These are phyloP conservation scores for Phytopythium cucurbitacearum DNA, from an alignment of 352 stramenopile genomes.

Conservation along the genomic window DNA sequence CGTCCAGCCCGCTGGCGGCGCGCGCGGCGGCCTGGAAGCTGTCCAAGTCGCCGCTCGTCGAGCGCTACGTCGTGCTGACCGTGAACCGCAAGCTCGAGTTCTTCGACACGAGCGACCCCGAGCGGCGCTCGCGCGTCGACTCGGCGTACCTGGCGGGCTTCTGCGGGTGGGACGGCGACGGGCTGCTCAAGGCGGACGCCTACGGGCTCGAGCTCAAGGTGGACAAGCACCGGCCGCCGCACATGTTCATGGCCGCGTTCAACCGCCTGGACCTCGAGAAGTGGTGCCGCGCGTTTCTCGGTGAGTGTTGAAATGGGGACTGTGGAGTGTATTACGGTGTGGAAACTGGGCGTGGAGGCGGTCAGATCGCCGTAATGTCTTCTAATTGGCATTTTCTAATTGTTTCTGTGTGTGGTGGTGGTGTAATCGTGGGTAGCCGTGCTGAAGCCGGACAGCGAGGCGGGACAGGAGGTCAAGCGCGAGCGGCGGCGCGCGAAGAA, in stretches of 20 bases:
- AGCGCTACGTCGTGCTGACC: constrained; percentile 70
- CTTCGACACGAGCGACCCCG: constrained; percentile 37
- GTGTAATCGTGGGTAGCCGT: constrained; percentile 28
- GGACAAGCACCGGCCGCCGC: constrained; percentile 40
- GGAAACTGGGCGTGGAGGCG: background rate
- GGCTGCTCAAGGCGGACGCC: constrained; percentile 62
- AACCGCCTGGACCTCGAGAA: constrained; percentile 82
- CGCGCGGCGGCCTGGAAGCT: constrained; percentile 6
- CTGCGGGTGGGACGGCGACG: constrained; percentile 71
- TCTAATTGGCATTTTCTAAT: background rate
- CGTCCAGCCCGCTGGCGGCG: constrained; percentile 3
- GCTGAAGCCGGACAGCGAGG: constrained; percentile 58
- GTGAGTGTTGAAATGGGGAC: constrained; percentile 11
- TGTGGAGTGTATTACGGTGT: background rate
- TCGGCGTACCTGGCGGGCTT: constrained; percentile 58
- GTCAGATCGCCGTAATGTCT: background rate
- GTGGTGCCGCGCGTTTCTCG: constrained; percentile 71
- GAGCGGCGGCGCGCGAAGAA: constrained; percentile 54
- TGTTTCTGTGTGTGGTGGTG: background rate
- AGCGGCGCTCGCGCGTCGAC: constrained; percentile 28
- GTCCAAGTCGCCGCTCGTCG: constrained; percentile 19
- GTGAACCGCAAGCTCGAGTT: constrained; percentile 82
- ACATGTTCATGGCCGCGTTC: constrained; percentile 67
- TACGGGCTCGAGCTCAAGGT: constrained; percentile 81
- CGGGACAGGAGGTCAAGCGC: constrained; percentile 49